Evolutionary conservation across 1,139 yeast species (phyloP).

Genomic region (Kodamaea arcana): DNA sequence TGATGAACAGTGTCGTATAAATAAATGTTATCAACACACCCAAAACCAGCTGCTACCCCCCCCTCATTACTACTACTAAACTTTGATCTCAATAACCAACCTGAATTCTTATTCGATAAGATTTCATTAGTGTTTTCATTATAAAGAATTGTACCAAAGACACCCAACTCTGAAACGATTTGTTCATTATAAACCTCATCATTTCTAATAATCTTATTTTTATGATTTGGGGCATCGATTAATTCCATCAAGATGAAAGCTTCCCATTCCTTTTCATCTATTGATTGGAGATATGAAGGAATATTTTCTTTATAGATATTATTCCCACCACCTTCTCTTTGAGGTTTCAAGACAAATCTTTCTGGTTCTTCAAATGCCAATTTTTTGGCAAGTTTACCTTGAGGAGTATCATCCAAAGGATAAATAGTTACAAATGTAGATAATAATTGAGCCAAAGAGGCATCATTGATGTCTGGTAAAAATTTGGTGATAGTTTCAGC

Average conservation of each 20-base stretch:
- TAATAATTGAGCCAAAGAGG: conserved; percentile 29
- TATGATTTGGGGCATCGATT: conserved; percentile 67
- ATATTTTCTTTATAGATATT: conserved; percentile 83
- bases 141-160: conserved; percentile 81
- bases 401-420: conserved; percentile 71
- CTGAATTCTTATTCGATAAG: conserved; percentile 63
- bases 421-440: conserved; percentile 80
- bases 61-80: conserved; percentile 88
- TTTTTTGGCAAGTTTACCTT: conserved; percentile 61
- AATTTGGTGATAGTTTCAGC: conserved; percentile 45
- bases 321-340: conserved; percentile 95
- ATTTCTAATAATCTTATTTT: conserved; percentile 68
- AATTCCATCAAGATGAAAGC: conserved; percentile 93
- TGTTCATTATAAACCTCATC: conserved; percentile 60
- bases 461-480: conserved; percentile 28
- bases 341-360: conserved; percentile 85
- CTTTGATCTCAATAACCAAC: conserved; percentile 86
- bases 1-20: too few species aligned
- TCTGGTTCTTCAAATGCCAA: conserved; percentile 67
- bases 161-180: conserved; percentile 84
- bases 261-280: conserved; percentile 76
- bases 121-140: conserved; percentile 58
- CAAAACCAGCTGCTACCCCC: conserved; percentile 98
- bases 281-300: conserved; percentile 58
- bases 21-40: conserved; percentile 81